phyloP scores from a whole-genome alignment of 225 moss, liverwort and hornwort genomes.

The Lunularia cruciata region DNA sequence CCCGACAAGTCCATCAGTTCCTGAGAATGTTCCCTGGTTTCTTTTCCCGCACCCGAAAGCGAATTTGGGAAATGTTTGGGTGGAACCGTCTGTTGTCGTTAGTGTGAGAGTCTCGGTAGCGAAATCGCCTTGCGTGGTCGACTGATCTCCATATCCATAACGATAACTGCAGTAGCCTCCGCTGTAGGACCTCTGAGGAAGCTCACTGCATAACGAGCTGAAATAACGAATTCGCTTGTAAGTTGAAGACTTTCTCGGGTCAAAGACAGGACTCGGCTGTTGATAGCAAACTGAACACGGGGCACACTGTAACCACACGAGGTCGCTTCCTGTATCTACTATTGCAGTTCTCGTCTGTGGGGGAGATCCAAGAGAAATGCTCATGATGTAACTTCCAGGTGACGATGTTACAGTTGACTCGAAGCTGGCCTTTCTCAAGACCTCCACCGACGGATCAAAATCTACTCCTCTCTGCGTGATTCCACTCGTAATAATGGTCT shows the following conservation, averaged over 20 bases:
- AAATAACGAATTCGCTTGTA: slow-evolving; percentile 12
- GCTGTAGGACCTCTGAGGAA: slow-evolving; percentile 12
- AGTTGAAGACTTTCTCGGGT: slow-evolving; percentile 18
- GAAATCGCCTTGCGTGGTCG: slow-evolving; percentile 25
- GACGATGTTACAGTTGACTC: slow-evolving; percentile 8
- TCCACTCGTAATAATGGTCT: slow-evolving; percentile 6
- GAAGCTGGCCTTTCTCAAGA: background rate
- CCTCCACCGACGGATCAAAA: slow-evolving; percentile 1
- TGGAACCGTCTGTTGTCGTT: background rate
- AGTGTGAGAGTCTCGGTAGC: slow-evolving; percentile 21
- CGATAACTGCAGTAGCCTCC: slow-evolving; percentile 18
- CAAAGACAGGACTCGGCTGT: slow-evolving; percentile 12
- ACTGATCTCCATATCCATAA: slow-evolving; percentile 28
- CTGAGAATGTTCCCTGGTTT: slow-evolving; percentile 23
- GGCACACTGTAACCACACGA: slow-evolving; percentile 28
- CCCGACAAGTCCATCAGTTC: slow-evolving; percentile 28
- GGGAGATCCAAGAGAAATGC: slow-evolving; percentile 22
- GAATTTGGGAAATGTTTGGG: slow-evolving; percentile 5
- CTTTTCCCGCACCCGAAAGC: slow-evolving; percentile 28
- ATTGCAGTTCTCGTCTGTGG: slow-evolving; percentile 26
- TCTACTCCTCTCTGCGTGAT: slow-evolving; percentile 18
- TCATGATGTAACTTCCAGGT: slow-evolving; percentile 29
- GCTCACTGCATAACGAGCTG: slow-evolving; percentile 15
- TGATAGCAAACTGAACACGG: slow-evolving; percentile 12
- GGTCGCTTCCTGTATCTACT: slow-evolving; percentile 31